These are phyloP conservation scores for Aspergillus floridensis DNA, from an alignment of 2,329 filamentous ascomycete species.

Conservation along the genomic window DNA sequence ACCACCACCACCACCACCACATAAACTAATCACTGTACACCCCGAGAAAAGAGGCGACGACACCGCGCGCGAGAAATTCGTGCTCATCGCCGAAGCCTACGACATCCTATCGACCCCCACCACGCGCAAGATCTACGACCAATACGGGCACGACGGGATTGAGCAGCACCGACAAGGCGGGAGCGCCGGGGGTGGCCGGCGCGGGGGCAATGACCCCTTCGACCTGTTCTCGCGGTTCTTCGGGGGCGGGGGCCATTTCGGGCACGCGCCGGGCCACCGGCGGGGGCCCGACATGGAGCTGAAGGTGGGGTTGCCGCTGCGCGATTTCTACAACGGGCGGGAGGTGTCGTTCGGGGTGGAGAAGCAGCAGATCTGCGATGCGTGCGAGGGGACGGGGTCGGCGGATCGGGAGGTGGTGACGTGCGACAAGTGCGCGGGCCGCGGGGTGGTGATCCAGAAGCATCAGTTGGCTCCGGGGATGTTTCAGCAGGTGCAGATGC, in stretches of 20 bases:
- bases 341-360: slow-evolving; percentile 86
- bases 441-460: slow-evolving; percentile 81
- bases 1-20: too few relatives aligned
- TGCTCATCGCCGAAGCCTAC: slow-evolving; percentile 92
- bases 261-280: slow-evolving; percentile 68
- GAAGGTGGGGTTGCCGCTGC: slow-evolving; percentile 71
- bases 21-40: not conserved
- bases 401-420: slow-evolving; percentile 79
- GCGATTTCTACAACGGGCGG: slow-evolving; percentile 89
- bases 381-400: slow-evolving; percentile 81
- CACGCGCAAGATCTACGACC: slow-evolving; percentile 85
- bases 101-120: slow-evolving; percentile 80
- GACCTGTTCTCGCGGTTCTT: slow-evolving; percentile 97
- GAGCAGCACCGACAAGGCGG: slow-evolving; percentile 75
- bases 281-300: slow-evolving; percentile 88
- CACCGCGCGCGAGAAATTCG: slow-evolving; percentile 82
- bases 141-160: slow-evolving; percentile 87
- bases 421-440: slow-evolving; percentile 73
- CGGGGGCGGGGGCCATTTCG: slow-evolving; percentile 82
- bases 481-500: slow-evolving; percentile 93
- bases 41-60: slow-evolving; percentile 64
- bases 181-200: slow-evolving; percentile 51
- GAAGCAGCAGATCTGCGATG: slow-evolving; percentile 91
- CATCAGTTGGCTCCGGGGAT: slow-evolving; percentile 96
- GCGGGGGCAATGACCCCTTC: slow-evolving; percentile 71